Base-by-base conservation (phyloP, 148 eudicot species). In the Pouteria glomerata region DNA sequence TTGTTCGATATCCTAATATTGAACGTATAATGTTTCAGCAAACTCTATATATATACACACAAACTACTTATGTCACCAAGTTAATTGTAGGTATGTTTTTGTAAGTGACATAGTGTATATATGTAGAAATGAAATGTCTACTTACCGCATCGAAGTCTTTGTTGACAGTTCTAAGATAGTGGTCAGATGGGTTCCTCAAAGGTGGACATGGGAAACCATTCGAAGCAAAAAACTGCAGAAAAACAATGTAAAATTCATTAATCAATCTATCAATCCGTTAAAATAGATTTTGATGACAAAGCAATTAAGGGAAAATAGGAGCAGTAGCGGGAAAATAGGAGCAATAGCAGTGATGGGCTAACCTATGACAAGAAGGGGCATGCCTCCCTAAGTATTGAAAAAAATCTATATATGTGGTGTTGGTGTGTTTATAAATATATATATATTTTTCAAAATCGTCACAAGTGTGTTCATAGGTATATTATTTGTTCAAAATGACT, bases 171-270 rank as follows among this genome's bases (percentile, higher is more conserved):
- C 85, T 83, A 6, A 90, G 81, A 71, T 30, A 90, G 72, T 90
- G 96, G 78, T 90, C 96, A 14, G 91, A 85, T 19, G 92, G 96
- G 63, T 87, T 90, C 69, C 81, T 77, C 79, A 85, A 69, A 0
- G 73, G 30, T 63, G 92, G 96, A 77, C 96, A 90, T 35, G 88
- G 87, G 69, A 85, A 87, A 41, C 92, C 90, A 79, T 74, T 85
- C 19, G 35, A 27, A 33, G 82, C 80, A 58, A 87, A 87, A 74
- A 82, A 82, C 96, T 90, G 82, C 8, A 80, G 8, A 47, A 23
- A 66, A 37, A n/a, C n/a, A n/a, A 24, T 21, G 10, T 23, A 41
- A 50, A 1, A 30, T 15, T 42, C 57, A 60, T 23, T 29, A 37
- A 19, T 2, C 26, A 30, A 26, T 68, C 31, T 5, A 10, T 56